Conservation (phyloP, 1,139 yeast species). For the Blastobotrys arbuscula region DNA sequence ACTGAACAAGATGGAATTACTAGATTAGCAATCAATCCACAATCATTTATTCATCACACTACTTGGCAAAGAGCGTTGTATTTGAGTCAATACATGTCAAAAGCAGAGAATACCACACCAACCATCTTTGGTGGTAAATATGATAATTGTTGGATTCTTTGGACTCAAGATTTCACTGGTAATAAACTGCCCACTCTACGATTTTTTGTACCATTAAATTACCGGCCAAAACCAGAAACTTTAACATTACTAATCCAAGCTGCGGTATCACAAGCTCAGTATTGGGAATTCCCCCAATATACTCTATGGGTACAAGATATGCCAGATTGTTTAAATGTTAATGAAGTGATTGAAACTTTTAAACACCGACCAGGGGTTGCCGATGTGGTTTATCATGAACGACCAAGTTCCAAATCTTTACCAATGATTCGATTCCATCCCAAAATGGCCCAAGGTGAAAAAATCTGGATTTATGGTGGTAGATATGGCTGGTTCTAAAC, state of each 20-base stretch:
- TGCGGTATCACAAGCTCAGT: slow-evolving; percentile 25
- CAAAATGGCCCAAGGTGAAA: slow-evolving; percentile 12
- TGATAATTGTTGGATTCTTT: slow-evolving; percentile 37
- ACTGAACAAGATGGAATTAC: slow-evolving; percentile 21
- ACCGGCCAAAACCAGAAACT: slow-evolving; percentile 10
- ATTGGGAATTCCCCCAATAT: slow-evolving; percentile 22
- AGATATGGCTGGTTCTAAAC: slow-evolving; percentile 32
- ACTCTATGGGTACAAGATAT: slow-evolving; percentile 28
- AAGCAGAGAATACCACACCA: slow-evolving; percentile 17
- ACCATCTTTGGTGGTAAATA: slow-evolving; percentile 34
- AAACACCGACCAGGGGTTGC: slow-evolving; percentile 2
- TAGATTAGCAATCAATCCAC: slow-evolving; percentile 12
- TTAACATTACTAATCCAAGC: slow-evolving; percentile 23
- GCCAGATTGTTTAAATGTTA: slow-evolving; percentile 19
- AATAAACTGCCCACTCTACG: slow-evolving; percentile 34
- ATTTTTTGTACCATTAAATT: slow-evolving; percentile 18
- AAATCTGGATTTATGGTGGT: slow-evolving; percentile 28
- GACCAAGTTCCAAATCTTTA: slow-evolving; percentile 24
- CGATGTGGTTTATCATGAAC: slow-evolving; percentile 6
- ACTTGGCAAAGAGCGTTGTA: slow-evolving; percentile 33
- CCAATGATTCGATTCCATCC: slow-evolving; percentile 25
- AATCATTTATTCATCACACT: slow-evolving; percentile 22
- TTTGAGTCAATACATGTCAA: slow-evolving; percentile 26
- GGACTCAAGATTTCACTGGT: slow-evolving; percentile 45
- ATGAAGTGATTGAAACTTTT: slow-evolving; percentile 11